Conservation (phyloP, 805 yeast species). For the Lachancea sp. region DNA sequence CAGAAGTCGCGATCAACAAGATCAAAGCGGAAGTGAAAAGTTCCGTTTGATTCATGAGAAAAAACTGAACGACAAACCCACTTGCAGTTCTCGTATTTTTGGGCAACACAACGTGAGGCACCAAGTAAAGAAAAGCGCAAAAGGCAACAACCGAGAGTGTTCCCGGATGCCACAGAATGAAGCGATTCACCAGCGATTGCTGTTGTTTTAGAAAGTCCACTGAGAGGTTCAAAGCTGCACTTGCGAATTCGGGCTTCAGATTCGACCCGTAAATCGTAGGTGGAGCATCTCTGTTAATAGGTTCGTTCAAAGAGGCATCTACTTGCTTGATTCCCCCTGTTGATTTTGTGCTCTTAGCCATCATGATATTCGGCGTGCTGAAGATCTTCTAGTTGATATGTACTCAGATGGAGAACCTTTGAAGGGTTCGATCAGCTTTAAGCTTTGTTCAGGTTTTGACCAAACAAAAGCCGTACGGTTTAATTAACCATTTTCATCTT, state of each 20-base stretch:
- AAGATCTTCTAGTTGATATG: not conserved
- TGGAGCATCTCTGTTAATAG: slow-evolving; percentile 46
- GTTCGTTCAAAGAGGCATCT: slow-evolving; percentile 46
- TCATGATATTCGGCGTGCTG: not conserved
- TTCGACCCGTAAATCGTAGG: slow-evolving; percentile 45
- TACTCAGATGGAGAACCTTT: not conserved
- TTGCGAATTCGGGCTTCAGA: slow-evolving; percentile 51
- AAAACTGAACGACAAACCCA: slow-evolving; percentile 21
- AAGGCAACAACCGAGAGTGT: slow-evolving; percentile 29
- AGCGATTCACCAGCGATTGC: slow-evolving; percentile 42
- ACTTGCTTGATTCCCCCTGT: slow-evolving; percentile 35
- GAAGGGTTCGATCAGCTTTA: no score
- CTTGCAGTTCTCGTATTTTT: slow-evolving; percentile 15
- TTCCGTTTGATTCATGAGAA: slow-evolving; percentile 25
- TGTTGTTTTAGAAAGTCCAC: slow-evolving; percentile 49
- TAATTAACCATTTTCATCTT: no score
- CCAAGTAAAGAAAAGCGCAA: slow-evolving; percentile 18
- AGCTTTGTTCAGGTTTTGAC: no score
- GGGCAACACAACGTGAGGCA: slow-evolving; percentile 20
- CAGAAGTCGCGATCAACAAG: slow-evolving; percentile 33
- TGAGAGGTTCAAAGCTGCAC: slow-evolving; percentile 55
- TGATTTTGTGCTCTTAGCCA: slow-evolving; percentile 3
- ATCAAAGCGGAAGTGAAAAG: slow-evolving; percentile 36
- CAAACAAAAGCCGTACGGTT: no score
- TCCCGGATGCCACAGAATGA: slow-evolving; percentile 42